A percentile compares a stretch with the other conserved stretches of the same genome.
These are phyloP conservation scores for Oenanthe javanica DNA, from an alignment of 140 eudicot genomes.

Conservation along the genomic window DNA sequence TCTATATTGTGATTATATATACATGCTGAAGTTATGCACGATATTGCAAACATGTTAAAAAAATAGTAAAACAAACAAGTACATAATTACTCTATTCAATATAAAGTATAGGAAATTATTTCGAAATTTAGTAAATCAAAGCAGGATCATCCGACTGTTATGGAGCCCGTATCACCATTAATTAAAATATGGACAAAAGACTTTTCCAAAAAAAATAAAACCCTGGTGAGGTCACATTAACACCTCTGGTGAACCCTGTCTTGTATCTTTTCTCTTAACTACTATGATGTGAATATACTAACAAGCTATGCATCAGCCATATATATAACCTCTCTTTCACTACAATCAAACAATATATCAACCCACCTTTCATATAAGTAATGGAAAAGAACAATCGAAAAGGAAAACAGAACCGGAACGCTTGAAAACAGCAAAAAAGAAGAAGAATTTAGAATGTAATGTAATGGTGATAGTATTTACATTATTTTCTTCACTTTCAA, in stretches of 20 bases:
- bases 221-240: background rate
- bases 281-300: background rate
- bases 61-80: background rate
- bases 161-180: background rate
- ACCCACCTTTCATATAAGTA: background rate
- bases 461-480: background rate
- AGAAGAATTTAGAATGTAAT: background rate
- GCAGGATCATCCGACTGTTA: background rate
- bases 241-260: background rate
- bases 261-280: background rate
- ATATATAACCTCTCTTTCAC: background rate
- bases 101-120: background rate
- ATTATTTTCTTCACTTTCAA: background rate
- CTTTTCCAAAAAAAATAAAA: background rate
- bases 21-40: background rate
- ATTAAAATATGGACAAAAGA: background rate
- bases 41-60: background rate
- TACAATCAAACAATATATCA: background rate
- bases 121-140: background rate
- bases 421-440: background rate
- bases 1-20: background rate
- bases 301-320: background rate
- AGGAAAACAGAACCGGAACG: background rate
- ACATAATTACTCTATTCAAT: background rate
- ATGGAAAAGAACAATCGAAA: background rate